phyloP scores from a whole-genome alignment of 2,329 filamentous ascomycete genomes.

The Colletotrichum limetticola region DNA sequence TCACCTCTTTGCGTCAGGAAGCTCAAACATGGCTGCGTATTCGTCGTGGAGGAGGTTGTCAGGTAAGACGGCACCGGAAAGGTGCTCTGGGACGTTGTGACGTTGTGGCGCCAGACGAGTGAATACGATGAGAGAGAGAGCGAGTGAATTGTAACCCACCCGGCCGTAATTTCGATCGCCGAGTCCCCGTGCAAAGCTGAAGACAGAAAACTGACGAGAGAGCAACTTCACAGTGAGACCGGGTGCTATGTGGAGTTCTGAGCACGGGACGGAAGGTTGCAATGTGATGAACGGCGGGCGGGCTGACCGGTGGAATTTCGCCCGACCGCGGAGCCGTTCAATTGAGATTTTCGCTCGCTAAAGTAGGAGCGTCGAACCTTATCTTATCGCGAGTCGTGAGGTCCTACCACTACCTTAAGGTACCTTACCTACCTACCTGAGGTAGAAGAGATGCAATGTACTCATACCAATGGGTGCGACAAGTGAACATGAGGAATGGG shows the following conservation, averaged over 20 bases:
- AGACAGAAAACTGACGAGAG: background rate
- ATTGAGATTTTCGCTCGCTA: conserved; percentile 23
- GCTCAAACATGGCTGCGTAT: conserved; percentile 56
- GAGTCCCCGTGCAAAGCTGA: background rate
- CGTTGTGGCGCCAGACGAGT: background rate
- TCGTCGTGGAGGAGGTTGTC: background rate
- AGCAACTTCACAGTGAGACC: background rate
- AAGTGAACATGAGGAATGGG: background rate
- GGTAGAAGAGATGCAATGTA: background rate
- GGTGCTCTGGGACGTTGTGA: background rate
- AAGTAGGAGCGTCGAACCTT: background rate
- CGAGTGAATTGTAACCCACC: background rate
- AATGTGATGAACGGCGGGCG: background rate
- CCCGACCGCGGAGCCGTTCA: background rate
- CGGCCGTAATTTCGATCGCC: conserved; percentile 1
- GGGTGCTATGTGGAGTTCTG: conserved; percentile 1
- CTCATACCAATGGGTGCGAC: background rate
- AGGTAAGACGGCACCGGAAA: too few species aligned
- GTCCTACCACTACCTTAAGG: background rate
- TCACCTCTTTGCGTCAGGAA: conserved; percentile 64
- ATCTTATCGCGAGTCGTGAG: conserved; percentile 13
- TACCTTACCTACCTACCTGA: too few species aligned
- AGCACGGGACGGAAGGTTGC: background rate
- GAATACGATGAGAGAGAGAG: background rate
- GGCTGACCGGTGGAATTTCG: conserved; percentile 1